Conservation (phyloP, 345 rosid species). For the Anacardium occidentale region DNA sequence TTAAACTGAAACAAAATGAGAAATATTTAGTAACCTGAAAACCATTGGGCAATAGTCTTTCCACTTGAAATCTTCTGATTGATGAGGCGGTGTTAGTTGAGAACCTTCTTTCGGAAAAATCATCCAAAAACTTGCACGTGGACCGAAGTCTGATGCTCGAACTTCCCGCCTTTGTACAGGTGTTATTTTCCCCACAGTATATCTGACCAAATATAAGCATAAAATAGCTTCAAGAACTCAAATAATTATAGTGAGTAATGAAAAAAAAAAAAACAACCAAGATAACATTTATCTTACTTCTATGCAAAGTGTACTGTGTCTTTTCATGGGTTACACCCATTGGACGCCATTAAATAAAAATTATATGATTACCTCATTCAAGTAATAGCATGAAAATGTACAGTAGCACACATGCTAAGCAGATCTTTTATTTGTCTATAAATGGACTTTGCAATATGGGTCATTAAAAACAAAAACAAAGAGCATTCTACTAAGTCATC, state of each 20-base stretch:
- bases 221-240: conserved; percentile 8
- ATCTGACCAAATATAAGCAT: conserved; percentile 47
- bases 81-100: conserved; percentile 88
- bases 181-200: conserved; percentile 96
- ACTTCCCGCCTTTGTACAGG: conserved; percentile 93
- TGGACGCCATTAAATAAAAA: not conserved
- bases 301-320: conserved; percentile 1
- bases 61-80: conserved; percentile 92
- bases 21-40: conserved; percentile 62
- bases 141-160: conserved; percentile 85
- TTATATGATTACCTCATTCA: not conserved
- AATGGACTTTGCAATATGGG: not conserved
- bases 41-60: conserved; percentile 99
- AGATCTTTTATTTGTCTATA: not conserved
- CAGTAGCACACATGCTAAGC: not conserved
- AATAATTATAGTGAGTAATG: not conserved
- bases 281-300: not conserved
- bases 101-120: conserved; percentile 88
- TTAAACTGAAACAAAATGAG: conserved; percentile 12
- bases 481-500: not conserved
- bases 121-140: conserved; percentile 98
- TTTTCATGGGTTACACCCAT: conserved; percentile 6
- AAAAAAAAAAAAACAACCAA: not conserved
- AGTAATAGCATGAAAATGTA: conserved; percentile 2
- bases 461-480: conserved; percentile 7